These are phyloP conservation scores for Filobasidium wieringae DNA, from an alignment of 768 basidiomycete species.

Conservation along the genomic window DNA sequence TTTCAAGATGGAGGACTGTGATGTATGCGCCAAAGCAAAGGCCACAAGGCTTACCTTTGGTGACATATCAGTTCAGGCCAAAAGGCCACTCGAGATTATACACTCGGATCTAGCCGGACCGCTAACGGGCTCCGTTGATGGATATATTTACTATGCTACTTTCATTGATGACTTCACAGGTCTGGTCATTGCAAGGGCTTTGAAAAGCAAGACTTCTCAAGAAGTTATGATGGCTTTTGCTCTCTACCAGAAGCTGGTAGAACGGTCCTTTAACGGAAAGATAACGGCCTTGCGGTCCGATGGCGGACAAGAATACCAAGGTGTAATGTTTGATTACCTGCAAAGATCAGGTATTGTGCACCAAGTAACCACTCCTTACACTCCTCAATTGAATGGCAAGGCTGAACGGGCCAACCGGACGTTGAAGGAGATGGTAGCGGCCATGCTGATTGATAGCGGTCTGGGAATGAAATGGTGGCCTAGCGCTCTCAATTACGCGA, in stretches of 20 bases:
- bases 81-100: not conserved
- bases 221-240: not conserved
- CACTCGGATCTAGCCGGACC: conserved; percentile 6
- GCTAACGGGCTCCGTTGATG: not conserved
- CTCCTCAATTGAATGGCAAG: conserved; percentile 13
- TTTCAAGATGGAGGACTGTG: conserved; percentile 13
- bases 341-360: conserved; percentile 1
- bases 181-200: not conserved
- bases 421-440: conserved; percentile 17
- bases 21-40: conserved; percentile 10
- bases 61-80: conserved; percentile 7
- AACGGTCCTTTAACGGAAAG: conserved; percentile 1
- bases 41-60: conserved; percentile 8
- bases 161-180: conserved; percentile 13
- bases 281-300: conserved; percentile 17
- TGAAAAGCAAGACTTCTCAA: not conserved
- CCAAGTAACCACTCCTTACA: conserved; percentile 14
- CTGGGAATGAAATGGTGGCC: conserved; percentile 12
- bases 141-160: conserved; percentile 1
- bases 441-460: conserved; percentile 11
- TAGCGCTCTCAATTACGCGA: conserved; percentile 2
- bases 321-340: not conserved
- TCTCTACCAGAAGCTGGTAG: not conserved
- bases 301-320: conserved; percentile 14
- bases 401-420: conserved; percentile 21